Conservation (phyloP, 2,329 filamentous ascomycete species). For the Aspergillus bombycis region DNA sequence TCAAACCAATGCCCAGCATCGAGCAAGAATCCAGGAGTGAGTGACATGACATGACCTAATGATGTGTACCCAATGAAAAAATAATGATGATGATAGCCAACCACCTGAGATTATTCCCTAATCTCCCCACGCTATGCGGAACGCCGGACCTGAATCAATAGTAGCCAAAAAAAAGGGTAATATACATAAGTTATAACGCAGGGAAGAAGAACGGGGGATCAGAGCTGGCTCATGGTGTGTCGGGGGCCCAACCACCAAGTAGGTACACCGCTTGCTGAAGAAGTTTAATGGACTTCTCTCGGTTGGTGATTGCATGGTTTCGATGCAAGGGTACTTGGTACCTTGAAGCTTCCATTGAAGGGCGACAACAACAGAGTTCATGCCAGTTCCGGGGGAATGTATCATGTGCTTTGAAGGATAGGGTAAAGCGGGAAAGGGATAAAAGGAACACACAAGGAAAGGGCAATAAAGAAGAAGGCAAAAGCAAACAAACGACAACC, state of each 20-base stretch:
- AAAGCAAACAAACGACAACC: slow-evolving; percentile 3
- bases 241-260: neutral
- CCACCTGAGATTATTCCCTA: slow-evolving; percentile 8
- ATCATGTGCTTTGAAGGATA: slow-evolving; percentile 19
- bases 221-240: neutral
- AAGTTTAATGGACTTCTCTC: neutral
- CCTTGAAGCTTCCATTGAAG: neutral
- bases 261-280: neutral
- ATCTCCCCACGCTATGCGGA: slow-evolving; percentile 38
- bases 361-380: neutral
- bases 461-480: slow-evolving; percentile 3
- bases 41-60: slow-evolving; percentile 24
- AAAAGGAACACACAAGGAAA: slow-evolving; percentile 11
- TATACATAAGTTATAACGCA: slow-evolving; percentile 10
- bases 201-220: slow-evolving; percentile 9
- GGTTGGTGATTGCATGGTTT: neutral
- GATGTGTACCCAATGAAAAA: neutral
- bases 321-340: neutral
- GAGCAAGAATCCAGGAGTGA: slow-evolving; percentile 14
- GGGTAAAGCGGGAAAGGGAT: slow-evolving; percentile 7
- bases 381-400: slow-evolving; percentile 11
- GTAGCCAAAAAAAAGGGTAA: slow-evolving; percentile 15
- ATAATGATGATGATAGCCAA: neutral
- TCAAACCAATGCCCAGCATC: neutral
- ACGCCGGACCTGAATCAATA: slow-evolving; percentile 5